phyloP scores from a whole-genome alignment of 495 filamentous ascomycete species.

The Hypoxylon fuscum region DNA sequence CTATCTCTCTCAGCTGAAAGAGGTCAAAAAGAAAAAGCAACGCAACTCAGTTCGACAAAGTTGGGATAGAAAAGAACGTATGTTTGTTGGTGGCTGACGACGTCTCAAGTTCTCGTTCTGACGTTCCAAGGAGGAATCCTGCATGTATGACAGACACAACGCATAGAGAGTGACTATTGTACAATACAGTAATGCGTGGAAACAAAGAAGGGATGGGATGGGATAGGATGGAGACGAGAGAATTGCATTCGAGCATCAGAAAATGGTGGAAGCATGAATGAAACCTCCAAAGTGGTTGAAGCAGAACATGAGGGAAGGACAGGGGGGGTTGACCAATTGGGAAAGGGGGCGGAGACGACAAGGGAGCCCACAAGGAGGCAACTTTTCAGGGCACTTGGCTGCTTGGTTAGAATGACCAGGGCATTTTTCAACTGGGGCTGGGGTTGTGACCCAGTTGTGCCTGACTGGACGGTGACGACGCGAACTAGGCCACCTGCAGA shows the following conservation, averaged over 20 bases:
- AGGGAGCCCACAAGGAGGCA: too few species aligned
- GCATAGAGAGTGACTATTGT: conserved; percentile 3
- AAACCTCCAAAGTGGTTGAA: conserved; percentile 32
- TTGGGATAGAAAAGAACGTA: conserved; percentile 19
- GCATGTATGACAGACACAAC: conserved; percentile 22
- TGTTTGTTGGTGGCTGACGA: conserved; percentile 30
- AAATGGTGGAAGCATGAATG: conserved; percentile 30
- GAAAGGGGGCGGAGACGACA: conserved; percentile 29
- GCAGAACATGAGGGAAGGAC: conserved; percentile 20
- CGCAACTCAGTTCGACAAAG: conserved; percentile 7
- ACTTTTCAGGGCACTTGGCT: conserved; percentile 3
- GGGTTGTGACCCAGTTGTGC: conserved; percentile 21
- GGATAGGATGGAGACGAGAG: conserved; percentile 1
- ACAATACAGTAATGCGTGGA: conserved; percentile 18
- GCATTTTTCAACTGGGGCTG: neutral
- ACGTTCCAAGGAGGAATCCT: conserved; percentile 35
- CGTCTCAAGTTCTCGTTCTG: conserved; percentile 25
- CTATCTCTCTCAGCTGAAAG: neutral
- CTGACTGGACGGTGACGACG: conserved; percentile 18
- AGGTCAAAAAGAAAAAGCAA: conserved; percentile 4
- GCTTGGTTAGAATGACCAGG: neutral
- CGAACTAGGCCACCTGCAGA: conserved; percentile 16
- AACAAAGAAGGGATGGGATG: neutral
- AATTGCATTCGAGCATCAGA: conserved; percentile 21
- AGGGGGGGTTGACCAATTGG: conserved; percentile 26